Percentiles rank a stretch among this genome's conserved stretches.
Conservation (phyloP, 371 early-diverging fungal genomes). For the Rhizopus microsporus region DNA sequence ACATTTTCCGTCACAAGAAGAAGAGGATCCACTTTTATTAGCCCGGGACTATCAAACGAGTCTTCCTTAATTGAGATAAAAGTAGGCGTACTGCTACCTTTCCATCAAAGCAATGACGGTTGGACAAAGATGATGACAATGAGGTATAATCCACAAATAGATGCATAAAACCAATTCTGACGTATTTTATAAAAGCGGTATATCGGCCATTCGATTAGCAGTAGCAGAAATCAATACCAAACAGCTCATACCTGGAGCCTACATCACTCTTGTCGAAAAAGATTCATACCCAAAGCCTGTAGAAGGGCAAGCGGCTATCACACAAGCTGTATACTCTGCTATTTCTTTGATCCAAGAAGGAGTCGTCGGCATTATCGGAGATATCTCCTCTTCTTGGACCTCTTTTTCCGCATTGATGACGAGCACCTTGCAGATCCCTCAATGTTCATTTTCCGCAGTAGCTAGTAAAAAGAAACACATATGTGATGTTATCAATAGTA, state of each 20-base stretch:
- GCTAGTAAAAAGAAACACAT: conserved; percentile 44
- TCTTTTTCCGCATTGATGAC: conserved; percentile 59
- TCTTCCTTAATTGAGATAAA: conserved; percentile 46
- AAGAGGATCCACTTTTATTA: conserved; percentile 40
- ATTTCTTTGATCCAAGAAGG: conserved; percentile 60
- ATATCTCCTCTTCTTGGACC: conserved; percentile 63
- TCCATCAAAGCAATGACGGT: conserved; percentile 42
- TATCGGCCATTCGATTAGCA: conserved; percentile 60
- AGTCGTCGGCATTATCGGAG: conserved; percentile 59
- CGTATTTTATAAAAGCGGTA: conserved; percentile 39
- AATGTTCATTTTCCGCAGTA: conserved; percentile 62
- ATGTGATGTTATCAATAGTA: background rate
- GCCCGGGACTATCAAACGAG: conserved; percentile 17
- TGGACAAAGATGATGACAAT: conserved; percentile 42
- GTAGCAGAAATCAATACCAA: conserved; percentile 58
- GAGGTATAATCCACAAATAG: conserved; percentile 27
- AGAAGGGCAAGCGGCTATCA: conserved; percentile 47
- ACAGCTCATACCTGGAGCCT: conserved; percentile 58
- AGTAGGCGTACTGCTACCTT: conserved; percentile 57
- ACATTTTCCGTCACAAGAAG: conserved; percentile 29
- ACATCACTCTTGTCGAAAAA: conserved; percentile 57
- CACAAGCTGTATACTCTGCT: conserved; percentile 57
- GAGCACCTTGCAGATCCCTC: conserved; percentile 61
- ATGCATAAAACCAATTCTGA: background rate
- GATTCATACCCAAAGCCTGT: conserved; percentile 59